phyloP scores from a whole-genome alignment of 2,329 filamentous ascomycete genomes.

The Cytospora piceicola region DNA sequence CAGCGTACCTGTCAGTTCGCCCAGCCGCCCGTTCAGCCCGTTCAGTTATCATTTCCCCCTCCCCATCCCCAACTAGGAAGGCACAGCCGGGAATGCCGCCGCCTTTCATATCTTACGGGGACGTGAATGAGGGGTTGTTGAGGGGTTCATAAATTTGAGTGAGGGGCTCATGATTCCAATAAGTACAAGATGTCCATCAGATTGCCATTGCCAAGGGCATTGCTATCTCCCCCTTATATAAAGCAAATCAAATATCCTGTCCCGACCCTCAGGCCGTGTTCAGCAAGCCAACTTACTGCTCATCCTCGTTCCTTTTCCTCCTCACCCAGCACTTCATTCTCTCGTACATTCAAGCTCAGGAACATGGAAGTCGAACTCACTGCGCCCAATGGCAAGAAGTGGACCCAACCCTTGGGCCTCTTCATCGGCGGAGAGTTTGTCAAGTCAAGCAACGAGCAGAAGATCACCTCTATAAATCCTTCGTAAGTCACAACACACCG shows the following conservation, averaged over 20 bases:
- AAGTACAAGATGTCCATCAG: slow-evolving; percentile 14
- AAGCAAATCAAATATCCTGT: neutral
- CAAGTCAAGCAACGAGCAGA: slow-evolving; percentile 65
- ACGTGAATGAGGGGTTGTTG: slow-evolving; percentile 15
- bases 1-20: neutral
- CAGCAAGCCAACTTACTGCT: neutral
- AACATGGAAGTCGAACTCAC: slow-evolving; percentile 61
- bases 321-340: slow-evolving; percentile 12
- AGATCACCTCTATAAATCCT: slow-evolving; percentile 70
- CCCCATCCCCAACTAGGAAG: slow-evolving; percentile 12
- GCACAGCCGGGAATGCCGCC: neutral
- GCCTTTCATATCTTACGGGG: neutral
- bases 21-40: no score
- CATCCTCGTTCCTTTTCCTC: neutral
- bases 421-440: slow-evolving; percentile 87
- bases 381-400: slow-evolving; percentile 75
- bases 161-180: slow-evolving; percentile 6
- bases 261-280: neutral
- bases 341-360: slow-evolving; percentile 5
- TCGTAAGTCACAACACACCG: slow-evolving; percentile 52
- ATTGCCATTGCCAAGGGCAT: slow-evolving; percentile 5
- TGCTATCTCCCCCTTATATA: slow-evolving; percentile 12
- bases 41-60: neutral
- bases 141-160: no score
- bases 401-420: slow-evolving; percentile 73